These are phyloP conservation scores for Agarophyton chilense DNA, from an alignment of 23 red algal species.

Conservation along the genomic window DNA sequence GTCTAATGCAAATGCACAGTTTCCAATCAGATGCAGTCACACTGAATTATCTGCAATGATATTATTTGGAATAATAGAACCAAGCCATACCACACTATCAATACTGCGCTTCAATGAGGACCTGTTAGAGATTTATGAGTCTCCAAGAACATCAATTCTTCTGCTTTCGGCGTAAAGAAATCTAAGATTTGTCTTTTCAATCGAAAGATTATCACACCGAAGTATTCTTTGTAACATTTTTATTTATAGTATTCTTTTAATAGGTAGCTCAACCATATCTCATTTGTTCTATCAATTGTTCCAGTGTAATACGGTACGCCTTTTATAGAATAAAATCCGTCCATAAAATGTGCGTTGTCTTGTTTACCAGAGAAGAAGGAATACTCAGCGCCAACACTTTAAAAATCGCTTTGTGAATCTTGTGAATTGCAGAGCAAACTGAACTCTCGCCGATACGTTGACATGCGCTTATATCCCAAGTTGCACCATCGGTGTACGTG, in stretches of 20 bases:
- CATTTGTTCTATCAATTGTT: constrained; percentile 14
- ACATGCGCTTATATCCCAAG: background rate
- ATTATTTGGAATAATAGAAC: background rate
- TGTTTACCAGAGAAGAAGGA: background rate
- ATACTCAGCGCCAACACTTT: background rate
- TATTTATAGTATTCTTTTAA: background rate
- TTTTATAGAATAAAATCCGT: background rate
- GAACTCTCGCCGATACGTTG: background rate
- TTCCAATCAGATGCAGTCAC: background rate
- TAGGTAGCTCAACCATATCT: constrained; percentile 5
- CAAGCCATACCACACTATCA: background rate
- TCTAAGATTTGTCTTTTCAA: background rate
- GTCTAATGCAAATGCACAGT: background rate
- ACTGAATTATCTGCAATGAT: background rate
- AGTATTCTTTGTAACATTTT: constrained; percentile 26
- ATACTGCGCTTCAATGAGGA: background rate
- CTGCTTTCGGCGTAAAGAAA: background rate
- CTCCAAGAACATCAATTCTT: background rate
- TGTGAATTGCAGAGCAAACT: background rate
- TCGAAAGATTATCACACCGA: constrained; percentile 5
- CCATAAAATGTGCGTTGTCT: background rate
- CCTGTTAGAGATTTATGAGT: background rate
- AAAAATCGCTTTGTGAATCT: background rate
- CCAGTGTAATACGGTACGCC: background rate
- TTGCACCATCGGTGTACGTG: background rate